phyloP scores from a whole-genome alignment of 169 alveolate genomes.

The Babesia bigemina region DNA sequence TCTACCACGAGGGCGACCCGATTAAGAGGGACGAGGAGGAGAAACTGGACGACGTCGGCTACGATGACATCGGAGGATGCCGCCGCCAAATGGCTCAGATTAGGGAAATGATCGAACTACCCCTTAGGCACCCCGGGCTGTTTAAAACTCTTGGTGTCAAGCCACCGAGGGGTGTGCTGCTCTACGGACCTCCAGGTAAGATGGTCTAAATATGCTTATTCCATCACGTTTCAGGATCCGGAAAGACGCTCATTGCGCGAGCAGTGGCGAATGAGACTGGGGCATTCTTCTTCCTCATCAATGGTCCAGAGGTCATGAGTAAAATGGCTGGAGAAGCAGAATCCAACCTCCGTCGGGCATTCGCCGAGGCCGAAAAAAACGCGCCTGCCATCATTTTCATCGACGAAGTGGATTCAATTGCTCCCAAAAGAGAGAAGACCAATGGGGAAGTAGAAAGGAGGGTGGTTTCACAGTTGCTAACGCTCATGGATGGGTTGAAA shows the following conservation, averaged over 20 bases:
- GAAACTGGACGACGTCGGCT: slow-evolving; percentile 98
- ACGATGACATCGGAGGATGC: slow-evolving; percentile 99
- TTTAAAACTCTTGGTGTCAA: slow-evolving; percentile 99
- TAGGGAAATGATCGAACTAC: slow-evolving; percentile 98
- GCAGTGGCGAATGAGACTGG: slow-evolving; percentile 99
- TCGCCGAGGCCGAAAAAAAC: slow-evolving; percentile 96
- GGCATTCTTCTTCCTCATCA: slow-evolving; percentile 94
- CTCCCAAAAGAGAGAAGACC: slow-evolving; percentile 99
- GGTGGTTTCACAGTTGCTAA: slow-evolving; percentile 97
- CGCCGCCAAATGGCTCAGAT: slow-evolving; percentile 98
- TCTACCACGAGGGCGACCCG: slow-evolving; percentile 96
- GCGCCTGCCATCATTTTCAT: slow-evolving; percentile 99
- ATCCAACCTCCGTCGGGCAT: slow-evolving; percentile 95
- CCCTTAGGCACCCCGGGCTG: slow-evolving; percentile 98
- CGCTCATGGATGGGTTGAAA: slow-evolving; percentile 99
- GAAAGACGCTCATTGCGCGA: slow-evolving; percentile 98
- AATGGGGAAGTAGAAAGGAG: slow-evolving; percentile 99
- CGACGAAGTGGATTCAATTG: slow-evolving; percentile 99
- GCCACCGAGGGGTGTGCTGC: slow-evolving; percentile 99
- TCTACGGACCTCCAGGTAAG: slow-evolving; percentile 99
- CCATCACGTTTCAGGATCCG: slow-evolving; percentile 83
- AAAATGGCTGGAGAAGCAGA: slow-evolving; percentile 99
- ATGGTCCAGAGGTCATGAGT: slow-evolving; percentile 98
- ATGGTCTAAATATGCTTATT: not conserved
- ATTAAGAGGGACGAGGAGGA: slow-evolving; percentile 99